Evolutionary conservation across 768 basidiomycete species (phyloP), one percentile per base, ranked within the genome.

Genomic region (Naematelia aurantialba): DNA sequence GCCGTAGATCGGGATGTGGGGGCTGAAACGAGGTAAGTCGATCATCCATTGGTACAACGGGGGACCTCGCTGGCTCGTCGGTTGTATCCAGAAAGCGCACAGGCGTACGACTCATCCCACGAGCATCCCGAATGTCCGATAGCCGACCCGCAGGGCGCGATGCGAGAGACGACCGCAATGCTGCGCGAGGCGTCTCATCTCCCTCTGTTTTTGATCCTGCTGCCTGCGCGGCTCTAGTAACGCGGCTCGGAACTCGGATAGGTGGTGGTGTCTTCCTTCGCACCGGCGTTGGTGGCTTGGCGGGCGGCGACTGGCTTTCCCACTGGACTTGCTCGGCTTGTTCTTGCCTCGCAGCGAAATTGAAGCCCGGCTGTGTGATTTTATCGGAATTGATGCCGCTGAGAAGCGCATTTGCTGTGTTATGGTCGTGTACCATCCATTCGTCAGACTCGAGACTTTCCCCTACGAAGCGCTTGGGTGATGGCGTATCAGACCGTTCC

Each of bases 311-410:
- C 30, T 65, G 67, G 51, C 54, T 65, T 5, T 72, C 70, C 61
- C 62, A 72, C 14, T 55, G 56, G 5, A 72, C 29, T 30, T 62
- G 62, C 21, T 55, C 54, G 1, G 66, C 70, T 54, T 64, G 66
- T 1, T 44, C 34, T 52, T 69, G 70, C 22, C 56, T 31, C 13
- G 46, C 56, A 1, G 58, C 60, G 46, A 63, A 69, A 31, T 67
- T 60, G 55, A 72, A 72, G 4, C 25, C 59, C 25, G 49, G 49
- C 34, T 39, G 8, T 39, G 8, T 8, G 34, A 17, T 17, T 39
- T 39, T 39, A 17, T 17, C 17, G 34, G 17, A 8, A 8, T 39
- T 8, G 34, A 39, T 39, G 8, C 8, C 34, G 17, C 34, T 8
- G 8, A 8, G 8, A 39, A 8, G 34, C 34, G 8, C 34, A 39